phyloP scores from a whole-genome alignment of 2,329 filamentous ascomycete species.

The Bertia moriformis region DNA sequence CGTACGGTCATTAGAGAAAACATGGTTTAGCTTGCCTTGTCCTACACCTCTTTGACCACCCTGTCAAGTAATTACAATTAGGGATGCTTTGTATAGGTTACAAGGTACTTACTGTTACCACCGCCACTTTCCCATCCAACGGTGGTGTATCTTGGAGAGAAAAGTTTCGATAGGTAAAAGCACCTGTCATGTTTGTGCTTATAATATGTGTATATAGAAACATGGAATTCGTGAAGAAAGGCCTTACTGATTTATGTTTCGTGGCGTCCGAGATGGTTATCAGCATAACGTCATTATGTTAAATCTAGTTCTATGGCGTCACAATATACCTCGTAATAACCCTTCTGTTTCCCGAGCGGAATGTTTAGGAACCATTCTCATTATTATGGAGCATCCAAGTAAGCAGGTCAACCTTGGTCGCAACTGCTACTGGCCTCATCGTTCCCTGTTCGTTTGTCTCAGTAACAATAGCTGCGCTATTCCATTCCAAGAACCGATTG shows the following conservation, averaged over 20 bases:
- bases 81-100: not conserved
- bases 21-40: not conserved
- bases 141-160: slow-evolving; percentile 10
- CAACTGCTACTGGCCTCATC: slow-evolving; percentile 73
- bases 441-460: slow-evolving; percentile 31
- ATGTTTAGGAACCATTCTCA: not conserved
- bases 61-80: not conserved
- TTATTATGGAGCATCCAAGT: slow-evolving; percentile 73
- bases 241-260: too few relatives aligned
- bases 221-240: too few relatives aligned
- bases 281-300: too few relatives aligned
- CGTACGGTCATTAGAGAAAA: not conserved
- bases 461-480: slow-evolving; percentile 87
- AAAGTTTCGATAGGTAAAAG: slow-evolving; percentile 13
- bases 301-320: too few relatives aligned
- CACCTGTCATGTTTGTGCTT: slow-evolving; percentile 11
- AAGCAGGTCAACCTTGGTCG: slow-evolving; percentile 90
- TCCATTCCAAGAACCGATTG: slow-evolving; percentile 95
- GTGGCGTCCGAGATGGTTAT: too few relatives aligned
- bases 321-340: too few relatives aligned
- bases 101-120: slow-evolving; percentile 9
- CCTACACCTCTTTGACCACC: not conserved
- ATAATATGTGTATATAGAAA: too few relatives aligned
- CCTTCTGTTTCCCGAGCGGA: too few relatives aligned
- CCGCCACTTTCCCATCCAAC: slow-evolving; percentile 11